phyloP scores from a whole-genome alignment of 306 rosid species.

The Inga laurina region DNA sequence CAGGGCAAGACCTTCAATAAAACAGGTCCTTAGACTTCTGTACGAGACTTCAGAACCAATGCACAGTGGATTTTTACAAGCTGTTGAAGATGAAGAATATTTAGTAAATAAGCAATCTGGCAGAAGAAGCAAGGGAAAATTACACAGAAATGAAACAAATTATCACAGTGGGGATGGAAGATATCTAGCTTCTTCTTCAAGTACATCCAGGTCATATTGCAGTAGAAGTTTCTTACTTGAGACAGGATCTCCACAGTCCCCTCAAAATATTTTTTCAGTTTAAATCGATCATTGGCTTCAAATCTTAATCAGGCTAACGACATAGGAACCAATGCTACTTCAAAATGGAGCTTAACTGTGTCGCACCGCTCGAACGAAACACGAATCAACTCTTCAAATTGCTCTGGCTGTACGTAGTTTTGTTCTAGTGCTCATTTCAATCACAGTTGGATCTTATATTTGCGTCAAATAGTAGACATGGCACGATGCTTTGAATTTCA shows the following conservation, averaged over 20 bases:
- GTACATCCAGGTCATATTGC: constrained; percentile 91
- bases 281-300: constrained; percentile 30
- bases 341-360: background rate
- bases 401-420: background rate
- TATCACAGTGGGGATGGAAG: constrained; percentile 86
- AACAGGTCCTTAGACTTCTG: constrained; percentile 88
- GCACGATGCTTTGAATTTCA: background rate
- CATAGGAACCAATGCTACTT: background rate
- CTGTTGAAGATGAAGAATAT: constrained; percentile 63
- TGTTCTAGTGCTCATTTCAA: background rate
- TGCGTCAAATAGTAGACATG: background rate
- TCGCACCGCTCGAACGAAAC: background rate
- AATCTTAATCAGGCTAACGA: background rate
- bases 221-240: constrained; percentile 95
- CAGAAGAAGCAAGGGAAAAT: constrained; percentile 77
- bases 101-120: constrained; percentile 64
- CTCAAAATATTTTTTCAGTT: constrained; percentile 63
- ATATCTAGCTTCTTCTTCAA: constrained; percentile 93
- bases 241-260: constrained; percentile 84
- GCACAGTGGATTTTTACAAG: constrained; percentile 71
- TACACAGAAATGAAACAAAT: constrained; percentile 52
- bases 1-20: constrained; percentile 82
- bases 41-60: constrained; percentile 92
- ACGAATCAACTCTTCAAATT: background rate
- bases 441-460: background rate